Conservation (phyloP, 306 rosid genomes). For the Mimosa pudica region DNA sequence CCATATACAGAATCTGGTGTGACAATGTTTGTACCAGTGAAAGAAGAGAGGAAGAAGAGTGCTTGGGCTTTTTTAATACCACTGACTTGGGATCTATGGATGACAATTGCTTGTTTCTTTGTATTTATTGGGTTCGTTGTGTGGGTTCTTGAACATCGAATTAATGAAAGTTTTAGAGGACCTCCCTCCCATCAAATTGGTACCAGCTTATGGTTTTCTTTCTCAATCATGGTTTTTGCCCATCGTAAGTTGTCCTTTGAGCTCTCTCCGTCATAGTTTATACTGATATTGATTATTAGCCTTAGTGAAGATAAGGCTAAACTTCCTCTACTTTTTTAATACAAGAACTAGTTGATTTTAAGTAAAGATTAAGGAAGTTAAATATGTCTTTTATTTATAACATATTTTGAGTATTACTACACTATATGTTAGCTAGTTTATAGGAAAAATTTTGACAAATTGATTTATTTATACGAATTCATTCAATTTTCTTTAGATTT, state of each 20-base stretch:
- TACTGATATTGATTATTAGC: background rate
- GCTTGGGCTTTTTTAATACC: slow-evolving; percentile 74
- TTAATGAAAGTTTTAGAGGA: slow-evolving; percentile 59
- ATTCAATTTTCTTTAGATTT: no score
- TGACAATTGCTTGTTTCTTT: slow-evolving; percentile 43
- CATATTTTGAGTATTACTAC: no score
- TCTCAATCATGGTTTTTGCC: slow-evolving; percentile 60
- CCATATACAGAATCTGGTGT: slow-evolving; percentile 69
- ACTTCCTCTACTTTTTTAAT: no score
- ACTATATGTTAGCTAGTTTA: no score
- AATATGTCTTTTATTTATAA: no score
- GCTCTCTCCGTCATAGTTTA: background rate
- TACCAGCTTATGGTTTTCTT: slow-evolving; percentile 69
- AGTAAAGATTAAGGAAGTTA: no score
- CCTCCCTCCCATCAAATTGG: slow-evolving; percentile 56
- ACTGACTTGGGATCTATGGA: slow-evolving; percentile 56
- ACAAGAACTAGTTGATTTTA: no score
- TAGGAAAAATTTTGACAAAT: no score
- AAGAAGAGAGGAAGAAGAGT: slow-evolving; percentile 34
- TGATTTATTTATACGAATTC: no score
- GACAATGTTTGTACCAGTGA: slow-evolving; percentile 61
- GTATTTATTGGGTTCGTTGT: slow-evolving; percentile 59
- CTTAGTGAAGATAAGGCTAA: background rate
- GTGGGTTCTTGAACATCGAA: slow-evolving; percentile 63
- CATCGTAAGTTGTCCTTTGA: slow-evolving; percentile 43